Conservation (phyloP, 2,329 filamentous ascomycete genomes). For the Neocucurbitaria cava region DNA sequence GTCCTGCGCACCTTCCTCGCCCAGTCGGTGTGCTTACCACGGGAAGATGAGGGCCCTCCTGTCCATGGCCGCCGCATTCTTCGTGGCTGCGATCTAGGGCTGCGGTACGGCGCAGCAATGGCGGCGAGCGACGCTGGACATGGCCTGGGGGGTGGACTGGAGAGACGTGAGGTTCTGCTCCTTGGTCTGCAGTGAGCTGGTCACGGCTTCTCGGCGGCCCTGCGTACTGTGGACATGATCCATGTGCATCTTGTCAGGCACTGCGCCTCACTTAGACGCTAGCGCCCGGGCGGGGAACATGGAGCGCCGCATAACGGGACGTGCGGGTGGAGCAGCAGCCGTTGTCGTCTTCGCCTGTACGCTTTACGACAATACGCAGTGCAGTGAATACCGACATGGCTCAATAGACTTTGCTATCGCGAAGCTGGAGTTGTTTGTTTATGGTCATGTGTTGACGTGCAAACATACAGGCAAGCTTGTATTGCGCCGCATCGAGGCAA, state of each 20-base stretch:
- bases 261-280: constrained; percentile 18
- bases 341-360: not conserved
- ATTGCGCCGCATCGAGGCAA: constrained; percentile 1
- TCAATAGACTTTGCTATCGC: no score
- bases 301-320: not conserved
- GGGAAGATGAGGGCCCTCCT: constrained; percentile 46
- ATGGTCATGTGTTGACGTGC: not conserved
- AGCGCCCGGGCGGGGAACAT: constrained; percentile 16
- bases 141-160: constrained; percentile 17
- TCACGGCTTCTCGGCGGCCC: constrained; percentile 10
- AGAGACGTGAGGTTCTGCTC: not conserved
- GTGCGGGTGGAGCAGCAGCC: not conserved
- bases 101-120: constrained; percentile 31
- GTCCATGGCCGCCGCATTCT: constrained; percentile 46
- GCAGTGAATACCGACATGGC: not conserved
- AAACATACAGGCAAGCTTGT: constrained; percentile 1
- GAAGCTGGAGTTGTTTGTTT: no score
- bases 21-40: constrained; percentile 29
- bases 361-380: constrained; percentile 12
- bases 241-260: constrained; percentile 6
- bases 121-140: constrained; percentile 22
- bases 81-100: constrained; percentile 24
- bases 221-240: not conserved
- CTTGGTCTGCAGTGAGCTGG: constrained; percentile 7
- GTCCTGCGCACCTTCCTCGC: not conserved